Evolutionary conservation across 805 yeast genomes (phyloP).

Genomic region (Saturnispora sekii): DNA sequence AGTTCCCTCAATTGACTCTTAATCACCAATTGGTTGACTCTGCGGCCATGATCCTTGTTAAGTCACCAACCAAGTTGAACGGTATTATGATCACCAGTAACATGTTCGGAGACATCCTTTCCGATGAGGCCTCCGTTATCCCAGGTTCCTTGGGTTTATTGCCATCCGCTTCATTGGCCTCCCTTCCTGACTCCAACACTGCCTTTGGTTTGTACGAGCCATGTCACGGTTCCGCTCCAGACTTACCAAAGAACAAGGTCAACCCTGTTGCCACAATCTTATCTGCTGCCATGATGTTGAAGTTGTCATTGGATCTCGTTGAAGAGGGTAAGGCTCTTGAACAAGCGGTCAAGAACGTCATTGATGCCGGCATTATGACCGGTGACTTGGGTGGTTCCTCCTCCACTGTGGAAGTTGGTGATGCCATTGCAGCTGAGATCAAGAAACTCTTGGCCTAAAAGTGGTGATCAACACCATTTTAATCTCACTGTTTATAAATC

Average conservation of each 20-base stretch:
- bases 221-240: constrained; percentile 98
- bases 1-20: constrained; percentile 79
- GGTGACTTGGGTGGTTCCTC: constrained; percentile 84
- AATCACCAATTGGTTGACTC: constrained; percentile 97
- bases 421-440: constrained; percentile 76
- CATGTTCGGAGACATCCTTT: constrained; percentile 97
- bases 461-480: neutral
- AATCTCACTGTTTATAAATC: neutral
- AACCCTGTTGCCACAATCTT: constrained; percentile 93
- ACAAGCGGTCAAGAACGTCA: constrained; percentile 72
- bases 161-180: constrained; percentile 93
- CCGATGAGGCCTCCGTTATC: constrained; percentile 96
- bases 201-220: constrained; percentile 98
- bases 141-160: constrained; percentile 95
- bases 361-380: constrained; percentile 80
- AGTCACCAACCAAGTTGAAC: constrained; percentile 82
- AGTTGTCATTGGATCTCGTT: constrained; percentile 72
- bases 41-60: constrained; percentile 95
- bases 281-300: constrained; percentile 96
- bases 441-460: constrained; percentile 23
- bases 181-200: constrained; percentile 88
- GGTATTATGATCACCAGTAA: constrained; percentile 90
- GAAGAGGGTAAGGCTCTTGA: constrained; percentile 86
- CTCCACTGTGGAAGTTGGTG: constrained; percentile 86
- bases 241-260: constrained; percentile 75